These are phyloP conservation scores for Diaporthe citrichinensis DNA, from an alignment of 2,329 filamentous ascomycete genomes.

Conservation along the genomic window DNA sequence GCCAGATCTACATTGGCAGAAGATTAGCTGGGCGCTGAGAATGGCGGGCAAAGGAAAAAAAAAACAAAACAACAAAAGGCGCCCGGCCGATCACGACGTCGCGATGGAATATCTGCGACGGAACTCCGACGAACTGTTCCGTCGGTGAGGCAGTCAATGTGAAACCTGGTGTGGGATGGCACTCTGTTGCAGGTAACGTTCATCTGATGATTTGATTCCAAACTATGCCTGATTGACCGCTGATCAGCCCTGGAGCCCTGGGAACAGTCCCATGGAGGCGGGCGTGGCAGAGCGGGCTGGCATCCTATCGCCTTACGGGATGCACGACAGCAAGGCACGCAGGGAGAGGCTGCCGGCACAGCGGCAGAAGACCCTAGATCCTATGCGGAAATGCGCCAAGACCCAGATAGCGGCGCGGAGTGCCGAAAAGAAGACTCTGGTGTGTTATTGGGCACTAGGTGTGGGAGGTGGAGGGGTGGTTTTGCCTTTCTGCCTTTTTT, in stretches of 20 bases:
- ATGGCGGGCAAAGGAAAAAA: too few species aligned
- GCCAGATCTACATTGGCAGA: not conserved
- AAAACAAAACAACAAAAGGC: not conserved
- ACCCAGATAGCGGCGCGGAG: conserved; percentile 24
- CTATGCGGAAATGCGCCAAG: conserved; percentile 7
- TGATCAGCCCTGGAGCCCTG: conserved; percentile 21
- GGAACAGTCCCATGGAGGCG: not conserved
- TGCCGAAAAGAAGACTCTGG: conserved; percentile 1
- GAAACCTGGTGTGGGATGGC: conserved; percentile 19
- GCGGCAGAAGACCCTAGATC: conserved; percentile 25
- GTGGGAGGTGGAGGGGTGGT: not conserved
- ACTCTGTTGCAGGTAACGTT: conserved; percentile 5
- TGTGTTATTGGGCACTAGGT: conserved; percentile 1
- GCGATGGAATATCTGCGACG: not conserved
- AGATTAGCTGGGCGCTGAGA: not conserved
- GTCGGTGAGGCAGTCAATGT: conserved; percentile 16
- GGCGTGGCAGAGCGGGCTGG: conserved; percentile 9
- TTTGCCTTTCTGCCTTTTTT: not conserved
- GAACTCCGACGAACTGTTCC: conserved; percentile 13
- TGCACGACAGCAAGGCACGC: not conserved
- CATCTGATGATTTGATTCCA: conserved; percentile 16
- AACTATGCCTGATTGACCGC: not conserved
- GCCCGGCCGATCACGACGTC: not conserved
- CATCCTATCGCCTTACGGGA: conserved; percentile 1
- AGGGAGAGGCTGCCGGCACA: not conserved